Percentiles rank a stretch among this genome's conserved stretches.
Conservation (phyloP, 305 asterid species). For the Fraxinus nigra region DNA sequence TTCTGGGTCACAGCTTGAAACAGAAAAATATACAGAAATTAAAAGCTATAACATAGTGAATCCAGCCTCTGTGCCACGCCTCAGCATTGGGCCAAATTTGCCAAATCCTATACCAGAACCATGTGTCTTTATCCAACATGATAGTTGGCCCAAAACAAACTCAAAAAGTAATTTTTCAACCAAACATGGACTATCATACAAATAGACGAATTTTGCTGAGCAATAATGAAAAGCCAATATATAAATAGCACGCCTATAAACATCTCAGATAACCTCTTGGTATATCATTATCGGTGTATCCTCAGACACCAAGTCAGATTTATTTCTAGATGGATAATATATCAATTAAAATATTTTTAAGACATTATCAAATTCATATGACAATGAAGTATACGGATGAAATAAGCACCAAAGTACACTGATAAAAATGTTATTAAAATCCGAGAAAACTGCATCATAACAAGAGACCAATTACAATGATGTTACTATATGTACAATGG, state of each 20-base stretch:
- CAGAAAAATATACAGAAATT: background rate
- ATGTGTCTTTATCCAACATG: constrained; percentile 20
- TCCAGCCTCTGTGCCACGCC: background rate
- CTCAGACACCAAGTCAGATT: background rate
- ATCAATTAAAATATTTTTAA: background rate
- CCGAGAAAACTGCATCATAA: background rate
- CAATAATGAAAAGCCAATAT: background rate
- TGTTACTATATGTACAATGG: background rate
- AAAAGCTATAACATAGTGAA: background rate
- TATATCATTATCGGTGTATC: background rate
- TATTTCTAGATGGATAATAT: background rate
- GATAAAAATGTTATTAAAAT: background rate
- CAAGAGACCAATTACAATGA: background rate
- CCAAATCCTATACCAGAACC: constrained; percentile 8
- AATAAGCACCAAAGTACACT: background rate
- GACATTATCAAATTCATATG: background rate
- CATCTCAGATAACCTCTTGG: background rate
- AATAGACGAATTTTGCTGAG: background rate
- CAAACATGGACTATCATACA: background rate
- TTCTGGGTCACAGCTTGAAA: constrained; percentile 13
- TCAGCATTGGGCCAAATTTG: background rate
- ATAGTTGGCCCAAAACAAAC: background rate
- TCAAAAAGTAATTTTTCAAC: background rate
- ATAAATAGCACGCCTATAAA: background rate
- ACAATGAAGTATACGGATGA: background rate